Evolutionary conservation across 2,329 filamentous ascomycete species (phyloP).

Genomic region (Exserohilum rostratum): DNA sequence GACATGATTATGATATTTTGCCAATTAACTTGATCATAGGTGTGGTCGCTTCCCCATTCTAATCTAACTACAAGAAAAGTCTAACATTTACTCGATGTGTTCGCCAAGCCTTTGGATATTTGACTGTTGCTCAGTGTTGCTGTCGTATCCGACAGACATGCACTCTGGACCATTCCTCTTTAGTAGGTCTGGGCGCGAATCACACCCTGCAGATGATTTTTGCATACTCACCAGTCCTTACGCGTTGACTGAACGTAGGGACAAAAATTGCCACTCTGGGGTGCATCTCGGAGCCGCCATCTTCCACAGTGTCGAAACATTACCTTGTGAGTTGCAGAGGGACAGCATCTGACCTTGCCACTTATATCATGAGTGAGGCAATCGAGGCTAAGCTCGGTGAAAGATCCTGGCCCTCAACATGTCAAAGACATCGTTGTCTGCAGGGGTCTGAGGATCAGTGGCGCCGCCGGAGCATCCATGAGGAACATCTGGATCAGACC

Average conservation of each 20-base stretch:
- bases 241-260: background rate
- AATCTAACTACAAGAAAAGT: too few relatives aligned
- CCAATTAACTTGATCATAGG: background rate
- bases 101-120: too few relatives aligned
- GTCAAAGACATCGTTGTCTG: background rate
- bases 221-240: background rate
- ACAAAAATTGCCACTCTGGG: too few relatives aligned
- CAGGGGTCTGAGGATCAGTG: conserved; percentile 1
- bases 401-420: background rate
- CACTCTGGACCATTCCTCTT: too few relatives aligned
- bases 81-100: too few relatives aligned
- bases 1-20: background rate
- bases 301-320: background rate
- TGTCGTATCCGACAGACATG: too few relatives aligned
- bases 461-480: background rate
- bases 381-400: background rate
- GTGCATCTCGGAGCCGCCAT: background rate
- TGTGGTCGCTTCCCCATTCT: background rate
- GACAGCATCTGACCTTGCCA: background rate
- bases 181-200: too few relatives aligned
- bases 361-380: background rate
- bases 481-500: conserved; percentile 10
- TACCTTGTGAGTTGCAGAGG: background rate
- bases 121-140: too few relatives aligned
- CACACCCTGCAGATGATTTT: too few relatives aligned